phyloP scores from a whole-genome alignment of 1,139 yeast genomes.

The Sugiyamaella novakii region DNA sequence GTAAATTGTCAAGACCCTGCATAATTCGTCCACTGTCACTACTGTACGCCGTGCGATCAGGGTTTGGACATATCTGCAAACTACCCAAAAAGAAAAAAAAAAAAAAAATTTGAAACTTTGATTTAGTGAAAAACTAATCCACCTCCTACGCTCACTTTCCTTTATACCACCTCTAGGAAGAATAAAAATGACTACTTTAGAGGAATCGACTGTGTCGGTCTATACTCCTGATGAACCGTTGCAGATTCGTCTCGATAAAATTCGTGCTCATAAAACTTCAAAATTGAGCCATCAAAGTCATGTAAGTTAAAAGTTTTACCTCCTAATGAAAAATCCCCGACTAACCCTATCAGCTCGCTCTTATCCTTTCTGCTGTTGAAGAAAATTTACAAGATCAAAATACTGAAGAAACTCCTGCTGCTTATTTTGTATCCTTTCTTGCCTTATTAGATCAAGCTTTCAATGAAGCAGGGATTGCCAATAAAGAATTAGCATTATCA shows the following conservation, averaged over 20 bases:
- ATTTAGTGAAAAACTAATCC: no score
- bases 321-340: no score
- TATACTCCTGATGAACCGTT: constrained; percentile 40
- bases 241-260: constrained; percentile 67
- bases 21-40: background rate
- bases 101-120: background rate
- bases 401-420: constrained; percentile 57
- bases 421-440: constrained; percentile 82
- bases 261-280: constrained; percentile 70
- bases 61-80: background rate
- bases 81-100: background rate
- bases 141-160: no score
- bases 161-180: no score
- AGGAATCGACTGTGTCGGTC: constrained; percentile 4
- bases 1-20: no score
- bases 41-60: background rate
- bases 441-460: constrained; percentile 79
- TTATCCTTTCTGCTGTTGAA: constrained; percentile 85
- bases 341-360: constrained; percentile 49
- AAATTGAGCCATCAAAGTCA: constrained; percentile 85
- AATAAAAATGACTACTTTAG: constrained; percentile 6
- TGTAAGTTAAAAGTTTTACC: constrained; percentile 36
- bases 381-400: constrained; percentile 78
- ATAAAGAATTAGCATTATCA: constrained; percentile 66
- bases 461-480: constrained; percentile 52